These are phyloP conservation scores for Cydonia oblonga DNA, from an alignment of 331 rosid species.

Conservation along the genomic window DNA sequence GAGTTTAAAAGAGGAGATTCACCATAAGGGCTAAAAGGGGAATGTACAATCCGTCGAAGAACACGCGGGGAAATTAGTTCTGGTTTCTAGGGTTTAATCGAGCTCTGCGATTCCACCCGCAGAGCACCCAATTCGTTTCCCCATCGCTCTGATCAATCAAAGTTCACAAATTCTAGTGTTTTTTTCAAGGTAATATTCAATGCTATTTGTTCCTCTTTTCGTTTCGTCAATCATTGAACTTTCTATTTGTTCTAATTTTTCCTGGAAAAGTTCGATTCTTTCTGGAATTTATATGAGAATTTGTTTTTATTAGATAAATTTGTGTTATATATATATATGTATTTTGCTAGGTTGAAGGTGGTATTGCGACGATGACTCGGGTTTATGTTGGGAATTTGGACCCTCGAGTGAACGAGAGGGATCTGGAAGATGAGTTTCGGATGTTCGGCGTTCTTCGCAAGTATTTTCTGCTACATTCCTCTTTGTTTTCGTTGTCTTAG, in stretches of 20 bases:
- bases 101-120: not conserved
- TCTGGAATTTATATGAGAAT: not conserved
- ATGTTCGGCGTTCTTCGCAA: constrained; percentile 83
- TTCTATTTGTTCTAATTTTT: not conserved
- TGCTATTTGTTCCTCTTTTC: not conserved
- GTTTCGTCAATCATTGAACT: not conserved
- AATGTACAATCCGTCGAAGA: not conserved
- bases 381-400: constrained; percentile 87
- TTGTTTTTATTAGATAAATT: not conserved
- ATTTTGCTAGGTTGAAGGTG: constrained; percentile 12
- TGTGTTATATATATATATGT: not conserved
- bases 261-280: not conserved
- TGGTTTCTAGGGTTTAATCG: constrained; percentile 16
- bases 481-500: not conserved
- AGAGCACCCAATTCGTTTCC: not conserved
- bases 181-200: not conserved
- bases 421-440: constrained; percentile 85
- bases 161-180: not conserved
- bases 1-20: not conserved
- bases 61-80: not conserved
- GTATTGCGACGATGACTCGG: constrained; percentile 51
- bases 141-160: not conserved
- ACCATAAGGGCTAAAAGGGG: not conserved
- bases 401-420: constrained; percentile 84
- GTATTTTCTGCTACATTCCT: constrained; percentile 18